phyloP scores from a whole-genome alignment of 2,329 filamentous ascomycete species.

The Westerdykella ornata region DNA sequence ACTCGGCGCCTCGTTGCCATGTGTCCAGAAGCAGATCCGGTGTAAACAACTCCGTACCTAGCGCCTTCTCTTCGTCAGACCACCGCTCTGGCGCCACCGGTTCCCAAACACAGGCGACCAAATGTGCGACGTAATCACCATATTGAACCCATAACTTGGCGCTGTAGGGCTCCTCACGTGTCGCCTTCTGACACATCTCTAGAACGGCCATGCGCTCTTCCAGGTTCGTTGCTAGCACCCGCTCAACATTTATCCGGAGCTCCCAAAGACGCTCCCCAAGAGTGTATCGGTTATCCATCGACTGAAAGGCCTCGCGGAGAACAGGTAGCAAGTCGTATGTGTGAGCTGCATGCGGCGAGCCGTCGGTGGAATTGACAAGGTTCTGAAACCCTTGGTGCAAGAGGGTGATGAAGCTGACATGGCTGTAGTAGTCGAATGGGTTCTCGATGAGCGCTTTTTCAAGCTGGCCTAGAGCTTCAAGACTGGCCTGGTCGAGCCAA shows the following conservation, averaged over 20 bases:
- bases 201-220: slow-evolving; percentile 63
- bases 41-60: slow-evolving; percentile 66
- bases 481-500: slow-evolving; percentile 40
- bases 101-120: slow-evolving; percentile 59
- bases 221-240: slow-evolving; percentile 53
- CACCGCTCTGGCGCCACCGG: slow-evolving; percentile 41
- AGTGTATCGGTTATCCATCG: slow-evolving; percentile 58
- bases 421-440: slow-evolving; percentile 45
- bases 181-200: slow-evolving; percentile 65
- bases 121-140: slow-evolving; percentile 68
- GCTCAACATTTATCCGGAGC: slow-evolving; percentile 68
- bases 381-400: slow-evolving; percentile 45
- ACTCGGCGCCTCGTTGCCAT: slow-evolving; percentile 65
- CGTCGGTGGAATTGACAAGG: slow-evolving; percentile 30
- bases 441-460: slow-evolving; percentile 41
- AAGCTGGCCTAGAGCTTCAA: slow-evolving; percentile 41
- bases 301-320: slow-evolving; percentile 47
- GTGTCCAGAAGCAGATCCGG: slow-evolving; percentile 60
- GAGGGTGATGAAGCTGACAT: slow-evolving; percentile 44
- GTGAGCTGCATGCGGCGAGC: slow-evolving; percentile 30
- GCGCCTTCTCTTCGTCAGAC: slow-evolving; percentile 60
- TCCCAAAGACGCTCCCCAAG: slow-evolving; percentile 73
- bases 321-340: slow-evolving; percentile 42
- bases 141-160: slow-evolving; percentile 69
- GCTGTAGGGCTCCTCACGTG: slow-evolving; percentile 65